Percentiles rank a stretch among this genome's conserved stretches.
These are phyloP conservation scores for Linnemannia elongata DNA, from an alignment of 192 early-diverging fungal genomes.

Conservation along the genomic window DNA sequence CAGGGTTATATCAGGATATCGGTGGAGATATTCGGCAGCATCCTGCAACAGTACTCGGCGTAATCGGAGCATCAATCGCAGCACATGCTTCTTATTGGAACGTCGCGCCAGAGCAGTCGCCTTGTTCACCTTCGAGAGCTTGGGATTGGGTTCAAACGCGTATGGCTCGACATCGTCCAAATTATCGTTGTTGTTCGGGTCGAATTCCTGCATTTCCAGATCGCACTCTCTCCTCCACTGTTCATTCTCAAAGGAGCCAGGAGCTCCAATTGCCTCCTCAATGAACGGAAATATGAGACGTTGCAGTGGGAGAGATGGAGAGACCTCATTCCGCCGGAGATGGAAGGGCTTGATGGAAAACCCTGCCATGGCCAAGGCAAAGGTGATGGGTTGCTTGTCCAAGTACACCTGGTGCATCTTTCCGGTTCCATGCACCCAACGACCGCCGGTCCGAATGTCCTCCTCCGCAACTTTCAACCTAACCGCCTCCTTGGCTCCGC, in stretches of 20 bases:
- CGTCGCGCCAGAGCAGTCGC: background rate
- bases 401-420: slow-evolving; percentile 12
- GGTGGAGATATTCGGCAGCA: background rate
- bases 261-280: background rate
- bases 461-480: slow-evolving; percentile 3
- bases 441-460: slow-evolving; percentile 6
- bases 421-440: background rate
- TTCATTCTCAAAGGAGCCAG: background rate
- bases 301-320: background rate
- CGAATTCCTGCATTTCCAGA: too few relatives aligned
- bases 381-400: slow-evolving; percentile 1
- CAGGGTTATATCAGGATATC: background rate
- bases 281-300: slow-evolving; percentile 15
- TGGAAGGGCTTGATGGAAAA: slow-evolving; percentile 7
- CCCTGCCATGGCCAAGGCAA: slow-evolving; percentile 11
- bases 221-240: too few relatives aligned
- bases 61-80: background rate
- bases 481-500: slow-evolving; percentile 1
- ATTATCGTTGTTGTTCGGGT: too few relatives aligned
- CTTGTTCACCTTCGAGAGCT: background rate
- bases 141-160: background rate
- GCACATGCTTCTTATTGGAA: background rate
- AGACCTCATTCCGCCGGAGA: background rate
- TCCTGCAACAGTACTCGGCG: background rate
- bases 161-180: too few relatives aligned